Base-by-base conservation (phyloP, 176 grass and related monocot species). In the Zizania latifolia region DNA sequence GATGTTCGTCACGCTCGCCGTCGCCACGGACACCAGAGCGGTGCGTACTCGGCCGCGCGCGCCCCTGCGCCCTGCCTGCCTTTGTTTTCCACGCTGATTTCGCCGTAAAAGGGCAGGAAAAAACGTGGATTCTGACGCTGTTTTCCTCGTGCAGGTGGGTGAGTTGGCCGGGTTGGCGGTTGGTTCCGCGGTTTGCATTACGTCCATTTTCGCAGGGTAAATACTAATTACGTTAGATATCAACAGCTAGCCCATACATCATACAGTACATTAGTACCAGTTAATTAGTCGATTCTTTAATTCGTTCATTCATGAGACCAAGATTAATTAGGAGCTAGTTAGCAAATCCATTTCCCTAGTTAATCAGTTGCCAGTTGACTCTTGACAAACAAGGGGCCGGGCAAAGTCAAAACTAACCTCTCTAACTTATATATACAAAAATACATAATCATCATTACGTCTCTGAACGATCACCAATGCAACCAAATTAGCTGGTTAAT, bases 131-230 rank as follows among this genome's bases (percentile, higher is more conserved):
- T 28, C 79, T 72, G 79, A 82, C 17, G n/a, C 1, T 53, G 22
- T 1, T 36, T 12, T 6, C 1, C 51, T 7, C 15, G 10, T 55
- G 81, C 92, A 99, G 95, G 91, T 94, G 64, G 95, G 95, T 63
- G 95, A 99, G 79, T 86, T 99, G 86, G 95, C 95, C 11, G 95
- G 95, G 58, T 67, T 99, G 72, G 95, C 95, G 13, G 95, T 99
- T 33, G 95, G 95, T 29, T 87, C 95, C 31, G 24, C 95, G 74
- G 95, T 99, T 64, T 99, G 95, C 92, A 94, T 99, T 90, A 94
- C 95, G 41, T 99, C 95, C 45, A 88, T 99, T 68, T 87, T 99
- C 65, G 95, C 95, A 68, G 95, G 95, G 95, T 99, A 98, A 91
- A 78, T 80, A n/a, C n/a, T n/a, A n/a, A n/a, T n/a, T 80, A 26